Conservation (phyloP, 2,329 filamentous ascomycete genomes). For the Pseudogymnoascus destructans region DNA sequence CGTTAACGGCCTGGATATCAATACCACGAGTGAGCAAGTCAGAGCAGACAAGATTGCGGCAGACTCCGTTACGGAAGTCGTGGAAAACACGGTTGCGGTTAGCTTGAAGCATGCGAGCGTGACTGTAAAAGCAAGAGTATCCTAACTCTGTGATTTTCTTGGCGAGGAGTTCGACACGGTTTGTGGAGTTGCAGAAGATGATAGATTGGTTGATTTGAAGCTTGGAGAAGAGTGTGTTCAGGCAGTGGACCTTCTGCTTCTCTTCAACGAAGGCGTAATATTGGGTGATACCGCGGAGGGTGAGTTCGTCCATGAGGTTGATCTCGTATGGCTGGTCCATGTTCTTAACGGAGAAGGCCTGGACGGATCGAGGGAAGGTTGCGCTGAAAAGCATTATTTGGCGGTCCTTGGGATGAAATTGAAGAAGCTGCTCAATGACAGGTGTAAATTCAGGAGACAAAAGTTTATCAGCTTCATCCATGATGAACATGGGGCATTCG, state of each 20-base stretch:
- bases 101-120: constrained; percentile 94
- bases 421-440: constrained; percentile 88
- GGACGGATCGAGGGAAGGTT: constrained; percentile 93
- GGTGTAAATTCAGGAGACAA: constrained; percentile 94
- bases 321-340: constrained; percentile 96
- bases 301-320: constrained; percentile 98
- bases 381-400: constrained; percentile 99
- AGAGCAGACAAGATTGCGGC: constrained; percentile 95
- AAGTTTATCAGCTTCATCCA: constrained; percentile 98
- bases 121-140: constrained; percentile 99
- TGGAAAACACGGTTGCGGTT: constrained; percentile 98
- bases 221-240: constrained; percentile 98
- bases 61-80: constrained; percentile 96
- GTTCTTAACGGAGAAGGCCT: constrained; percentile 96
- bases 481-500: constrained; percentile 94
- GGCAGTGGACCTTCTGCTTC: constrained; percentile 96
- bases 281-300: constrained; percentile 92
- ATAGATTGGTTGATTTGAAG: constrained; percentile 99
- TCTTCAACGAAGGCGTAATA: constrained; percentile 99
- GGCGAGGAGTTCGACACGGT: constrained; percentile 89
- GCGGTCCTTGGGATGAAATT: constrained; percentile 91
- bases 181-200: constrained; percentile 99
- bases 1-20: constrained; percentile 97
- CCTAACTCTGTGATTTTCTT: constrained; percentile 99
- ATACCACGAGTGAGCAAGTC: constrained; percentile 97